Conservation (phyloP, 108 stramenopile genomes). For the Hondaea fermentalgiana region DNA sequence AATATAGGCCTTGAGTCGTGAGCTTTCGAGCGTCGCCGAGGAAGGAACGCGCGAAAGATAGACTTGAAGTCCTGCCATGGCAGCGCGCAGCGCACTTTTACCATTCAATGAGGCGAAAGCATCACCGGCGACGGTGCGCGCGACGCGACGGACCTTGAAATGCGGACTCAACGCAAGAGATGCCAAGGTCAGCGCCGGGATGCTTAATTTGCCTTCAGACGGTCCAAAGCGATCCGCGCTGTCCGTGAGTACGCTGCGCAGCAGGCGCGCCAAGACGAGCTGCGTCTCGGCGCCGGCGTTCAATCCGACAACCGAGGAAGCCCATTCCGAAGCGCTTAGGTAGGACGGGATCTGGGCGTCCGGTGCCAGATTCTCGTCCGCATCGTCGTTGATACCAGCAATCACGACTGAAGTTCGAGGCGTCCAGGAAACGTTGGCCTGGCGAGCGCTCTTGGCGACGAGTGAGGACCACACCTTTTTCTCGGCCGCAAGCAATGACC, state of each 20-base stretch:
- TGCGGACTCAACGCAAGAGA: neutral
- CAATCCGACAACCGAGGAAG: neutral
- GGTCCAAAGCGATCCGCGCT: neutral
- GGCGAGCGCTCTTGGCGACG: neutral
- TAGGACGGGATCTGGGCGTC: neutral
- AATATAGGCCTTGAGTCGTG: neutral
- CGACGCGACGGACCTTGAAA: neutral
- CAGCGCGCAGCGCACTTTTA: neutral
- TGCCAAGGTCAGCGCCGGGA: neutral
- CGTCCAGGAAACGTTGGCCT: neutral
- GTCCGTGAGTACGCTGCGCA: neutral
- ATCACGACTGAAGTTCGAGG: neutral
- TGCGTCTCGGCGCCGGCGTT: neutral
- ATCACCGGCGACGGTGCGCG: neutral
- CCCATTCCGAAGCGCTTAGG: neutral
- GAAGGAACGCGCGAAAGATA: neutral
- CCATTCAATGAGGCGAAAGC: neutral
- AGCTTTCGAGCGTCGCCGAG: neutral
- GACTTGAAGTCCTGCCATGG: neutral
- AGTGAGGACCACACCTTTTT: slow-evolving; percentile 1
- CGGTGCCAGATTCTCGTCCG: neutral
- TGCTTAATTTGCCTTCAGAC: neutral
- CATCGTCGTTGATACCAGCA: neutral
- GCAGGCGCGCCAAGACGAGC: neutral
- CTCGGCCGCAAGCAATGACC: neutral